phyloP scores from a whole-genome alignment of 768 basidiomycete genomes.

The Coprinopsis strossmayeri region DNA sequence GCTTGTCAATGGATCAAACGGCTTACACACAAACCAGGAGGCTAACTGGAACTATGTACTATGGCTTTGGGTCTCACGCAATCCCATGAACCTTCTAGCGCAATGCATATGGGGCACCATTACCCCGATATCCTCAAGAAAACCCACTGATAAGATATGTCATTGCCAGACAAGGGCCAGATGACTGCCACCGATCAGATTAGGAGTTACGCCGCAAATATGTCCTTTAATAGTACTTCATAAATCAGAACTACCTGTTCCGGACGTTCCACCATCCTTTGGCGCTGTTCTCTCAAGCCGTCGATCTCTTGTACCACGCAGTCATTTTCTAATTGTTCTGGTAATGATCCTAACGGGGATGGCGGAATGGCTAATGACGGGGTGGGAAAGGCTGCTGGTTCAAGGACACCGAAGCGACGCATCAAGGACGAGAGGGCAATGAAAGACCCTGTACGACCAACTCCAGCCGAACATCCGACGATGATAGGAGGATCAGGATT shows the following conservation, averaged over 20 bases:
- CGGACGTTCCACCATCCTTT: slow-evolving; percentile 71
- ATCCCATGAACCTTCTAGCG: no score
- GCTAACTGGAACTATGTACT: no score
- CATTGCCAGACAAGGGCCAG: no score
- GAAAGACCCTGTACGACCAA: slow-evolving; percentile 84
- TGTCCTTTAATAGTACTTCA: slow-evolving; percentile 36
- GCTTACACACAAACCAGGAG: neutral
- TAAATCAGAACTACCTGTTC: slow-evolving; percentile 67
- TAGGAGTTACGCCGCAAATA: slow-evolving; percentile 12
- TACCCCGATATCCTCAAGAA: no score
- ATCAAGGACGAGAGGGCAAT: slow-evolving; percentile 75
- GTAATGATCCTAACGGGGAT: slow-evolving; percentile 56
- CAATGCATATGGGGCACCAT: no score
- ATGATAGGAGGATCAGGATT: slow-evolving; percentile 73
- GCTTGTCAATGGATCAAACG: neutral
- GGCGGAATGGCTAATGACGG: slow-evolving; percentile 28
- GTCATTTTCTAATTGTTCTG: slow-evolving; percentile 43
- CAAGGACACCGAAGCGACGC: slow-evolving; percentile 48
- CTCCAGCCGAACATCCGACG: slow-evolving; percentile 81
- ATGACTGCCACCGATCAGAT: neutral
- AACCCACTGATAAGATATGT: neutral
- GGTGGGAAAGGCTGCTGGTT: slow-evolving; percentile 24
- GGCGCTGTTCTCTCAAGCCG: slow-evolving; percentile 71
- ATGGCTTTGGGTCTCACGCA: no score
- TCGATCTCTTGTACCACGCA: slow-evolving; percentile 68